A percentile compares a stretch with the other conserved stretches of the same genome.
Conservation (phyloP, 495 filamentous ascomycete genomes). For the Penicillium turbatum region DNA sequence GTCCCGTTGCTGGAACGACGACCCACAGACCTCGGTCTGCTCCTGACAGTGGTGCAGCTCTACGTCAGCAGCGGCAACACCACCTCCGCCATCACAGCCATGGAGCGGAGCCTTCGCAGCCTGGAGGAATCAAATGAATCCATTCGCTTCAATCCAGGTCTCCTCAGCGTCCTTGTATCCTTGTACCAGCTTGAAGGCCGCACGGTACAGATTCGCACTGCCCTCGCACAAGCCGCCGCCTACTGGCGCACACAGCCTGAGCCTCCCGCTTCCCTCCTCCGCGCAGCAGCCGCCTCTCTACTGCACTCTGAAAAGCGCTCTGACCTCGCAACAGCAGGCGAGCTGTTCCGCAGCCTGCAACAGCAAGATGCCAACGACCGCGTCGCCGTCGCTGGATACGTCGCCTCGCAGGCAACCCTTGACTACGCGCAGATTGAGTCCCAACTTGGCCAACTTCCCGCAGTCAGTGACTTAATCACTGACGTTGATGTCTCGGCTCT, state of each 20-base stretch:
- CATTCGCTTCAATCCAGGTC: slow-evolving; percentile 77
- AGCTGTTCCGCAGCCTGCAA: slow-evolving; percentile 68
- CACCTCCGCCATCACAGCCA: slow-evolving; percentile 65
- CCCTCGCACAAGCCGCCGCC: slow-evolving; percentile 74
- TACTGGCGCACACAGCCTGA: slow-evolving; percentile 67
- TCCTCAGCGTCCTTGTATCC: slow-evolving; percentile 77
- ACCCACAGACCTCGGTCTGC: slow-evolving; percentile 77
- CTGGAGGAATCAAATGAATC: slow-evolving; percentile 68
- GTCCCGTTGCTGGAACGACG: slow-evolving; percentile 69
- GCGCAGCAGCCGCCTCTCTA: slow-evolving; percentile 73
- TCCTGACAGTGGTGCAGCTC: slow-evolving; percentile 79
- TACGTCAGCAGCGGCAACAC: slow-evolving; percentile 73
- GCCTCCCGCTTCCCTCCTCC: slow-evolving; percentile 57
- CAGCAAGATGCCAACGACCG: slow-evolving; percentile 58
- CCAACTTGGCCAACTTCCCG: slow-evolving; percentile 59
- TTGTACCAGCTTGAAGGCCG: slow-evolving; percentile 77
- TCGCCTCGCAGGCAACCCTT: slow-evolving; percentile 73
- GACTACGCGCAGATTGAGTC: slow-evolving; percentile 56
- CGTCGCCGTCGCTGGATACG: slow-evolving; percentile 68
- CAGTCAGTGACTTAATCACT: slow-evolving; percentile 59
- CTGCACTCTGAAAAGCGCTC: slow-evolving; percentile 64
- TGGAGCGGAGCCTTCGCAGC: slow-evolving; percentile 69
- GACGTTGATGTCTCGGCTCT: slow-evolving; percentile 66
- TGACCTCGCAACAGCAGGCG: slow-evolving; percentile 63
- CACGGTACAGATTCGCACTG: slow-evolving; percentile 62